Base-by-base conservation (phyloP, 83 land plant species). In the Picea abies region DNA sequence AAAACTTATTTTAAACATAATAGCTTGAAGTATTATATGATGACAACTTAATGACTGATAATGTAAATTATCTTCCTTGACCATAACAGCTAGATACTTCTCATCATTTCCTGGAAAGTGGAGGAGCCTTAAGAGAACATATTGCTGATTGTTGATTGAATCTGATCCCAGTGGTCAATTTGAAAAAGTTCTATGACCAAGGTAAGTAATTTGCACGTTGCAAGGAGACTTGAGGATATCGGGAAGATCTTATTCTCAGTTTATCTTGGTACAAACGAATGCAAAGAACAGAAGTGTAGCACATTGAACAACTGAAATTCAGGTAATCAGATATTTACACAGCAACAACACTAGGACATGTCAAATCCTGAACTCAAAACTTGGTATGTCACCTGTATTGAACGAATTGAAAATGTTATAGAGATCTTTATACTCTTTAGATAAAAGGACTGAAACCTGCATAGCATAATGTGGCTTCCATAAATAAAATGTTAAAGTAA, bases 301-400 rank as follows among this genome's bases (percentile, higher is more conserved):
- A 71, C 3, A 39, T 5, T 71, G 72, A 71, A 71, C 76, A 16
- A 68, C 47, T 35, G 44, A 17, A 17, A 71, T 37, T 20, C 76
- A 71, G 39, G n/a, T 37, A 47, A 23, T 65, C 5, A n/a, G 37
- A 71, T 71, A 71, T 71, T 71, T 71, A 71, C 76, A 71, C 47
- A 71, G 47, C 44, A 26, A 71, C 47, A 39, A 47, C 76, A 71
- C 76, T 39, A 71, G 76, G 76, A 71, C 22, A 39, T 41, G 44
- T 41, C 44, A 71, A 20, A 19, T 39, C 49, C 76, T 39, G 76
- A 17, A 39, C 49, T 39, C 47, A 71, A 71, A 68, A 37, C 8
- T 17, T 71, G 76, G 49, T 1, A 71, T 39, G 76, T 39, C 76
- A 71, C 37, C n/a, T 35, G 17, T 71, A 19, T 5, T 19, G 20